phyloP scores from a whole-genome alignment of 768 basidiomycete genomes.

The Chalciporus pseudorubinellus region DNA sequence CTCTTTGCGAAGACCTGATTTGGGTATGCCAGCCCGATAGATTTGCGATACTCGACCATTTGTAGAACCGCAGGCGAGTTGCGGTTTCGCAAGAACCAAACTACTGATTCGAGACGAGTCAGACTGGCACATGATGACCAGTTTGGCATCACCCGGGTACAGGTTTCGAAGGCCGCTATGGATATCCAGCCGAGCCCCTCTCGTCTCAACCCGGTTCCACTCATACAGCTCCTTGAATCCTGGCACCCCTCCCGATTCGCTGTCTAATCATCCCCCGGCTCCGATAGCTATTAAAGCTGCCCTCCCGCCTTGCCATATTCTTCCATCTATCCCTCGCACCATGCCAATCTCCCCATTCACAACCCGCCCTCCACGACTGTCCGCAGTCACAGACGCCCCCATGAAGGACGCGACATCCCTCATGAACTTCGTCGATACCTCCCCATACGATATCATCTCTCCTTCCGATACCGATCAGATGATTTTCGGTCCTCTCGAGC shows the following conservation, averaged over 20 bases:
- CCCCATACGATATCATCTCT: slow-evolving; percentile 38
- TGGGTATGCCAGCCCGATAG: slow-evolving; percentile 15
- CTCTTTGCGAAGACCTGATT: slow-evolving; percentile 19
- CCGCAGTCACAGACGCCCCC: slow-evolving; percentile 19
- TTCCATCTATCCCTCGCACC: slow-evolving; percentile 27
- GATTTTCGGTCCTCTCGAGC: slow-evolving; percentile 36
- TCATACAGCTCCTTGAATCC: slow-evolving; percentile 21
- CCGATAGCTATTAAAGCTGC: slow-evolving; percentile 39
- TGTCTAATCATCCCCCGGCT: slow-evolving; percentile 28
- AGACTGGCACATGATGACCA: slow-evolving; percentile 37
- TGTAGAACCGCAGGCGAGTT: slow-evolving; percentile 14
- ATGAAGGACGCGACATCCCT: slow-evolving; percentile 26
- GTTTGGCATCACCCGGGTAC: slow-evolving; percentile 34
- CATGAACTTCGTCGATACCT: slow-evolving; percentile 43
- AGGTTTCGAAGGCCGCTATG: slow-evolving; percentile 32
- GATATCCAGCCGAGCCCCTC: slow-evolving; percentile 41
- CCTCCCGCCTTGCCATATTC: slow-evolving; percentile 17
- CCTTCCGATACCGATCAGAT: slow-evolving; percentile 31
- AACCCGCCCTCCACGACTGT: slow-evolving; percentile 33
- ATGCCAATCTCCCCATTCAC: slow-evolving; percentile 45
- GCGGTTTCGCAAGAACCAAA: slow-evolving; percentile 15
- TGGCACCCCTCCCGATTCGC: slow-evolving; percentile 32
- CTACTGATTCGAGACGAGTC: slow-evolving; percentile 43
- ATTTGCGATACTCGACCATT: slow-evolving; percentile 21
- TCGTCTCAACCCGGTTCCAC: slow-evolving; percentile 36